Evolutionary conservation across 169 alveolate species (phyloP).

Genomic region (Perkinsus marinus): DNA sequence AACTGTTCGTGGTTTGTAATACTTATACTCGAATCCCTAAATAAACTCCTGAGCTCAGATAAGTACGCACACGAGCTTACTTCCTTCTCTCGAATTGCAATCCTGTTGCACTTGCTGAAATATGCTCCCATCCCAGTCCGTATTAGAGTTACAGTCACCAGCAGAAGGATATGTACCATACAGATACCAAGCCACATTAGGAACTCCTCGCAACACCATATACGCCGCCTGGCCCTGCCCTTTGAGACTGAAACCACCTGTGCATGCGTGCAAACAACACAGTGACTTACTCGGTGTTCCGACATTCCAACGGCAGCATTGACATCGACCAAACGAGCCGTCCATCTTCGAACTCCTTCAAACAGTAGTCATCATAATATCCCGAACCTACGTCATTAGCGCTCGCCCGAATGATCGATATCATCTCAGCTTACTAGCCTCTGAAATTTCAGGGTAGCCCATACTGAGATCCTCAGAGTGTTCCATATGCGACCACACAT

Average conservation of each 20-base stretch:
- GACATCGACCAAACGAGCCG: not conserved
- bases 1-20: no score
- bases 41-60: no score
- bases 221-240: not conserved
- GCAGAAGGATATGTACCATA: not conserved
- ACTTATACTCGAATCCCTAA: no score
- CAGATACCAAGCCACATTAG: not conserved
- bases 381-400: not conserved
- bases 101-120: not conserved
- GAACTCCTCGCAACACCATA: not conserved
- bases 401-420: not conserved
- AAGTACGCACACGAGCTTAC: no score
- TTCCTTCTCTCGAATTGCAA: not conserved
- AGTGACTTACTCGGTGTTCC: not conserved
- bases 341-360: not conserved
- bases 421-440: not conserved
- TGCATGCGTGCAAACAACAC: not conserved
- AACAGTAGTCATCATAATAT: not conserved
- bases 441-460: not conserved
- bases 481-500: not conserved
- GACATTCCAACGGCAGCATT: not conserved
- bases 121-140: not conserved
- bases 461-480: not conserved
- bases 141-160: not conserved
- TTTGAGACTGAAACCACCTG: not conserved